These are phyloP conservation scores for Microstegium vimineum DNA, from an alignment of 176 grass and related monocot genomes.

Conservation along the genomic window DNA sequence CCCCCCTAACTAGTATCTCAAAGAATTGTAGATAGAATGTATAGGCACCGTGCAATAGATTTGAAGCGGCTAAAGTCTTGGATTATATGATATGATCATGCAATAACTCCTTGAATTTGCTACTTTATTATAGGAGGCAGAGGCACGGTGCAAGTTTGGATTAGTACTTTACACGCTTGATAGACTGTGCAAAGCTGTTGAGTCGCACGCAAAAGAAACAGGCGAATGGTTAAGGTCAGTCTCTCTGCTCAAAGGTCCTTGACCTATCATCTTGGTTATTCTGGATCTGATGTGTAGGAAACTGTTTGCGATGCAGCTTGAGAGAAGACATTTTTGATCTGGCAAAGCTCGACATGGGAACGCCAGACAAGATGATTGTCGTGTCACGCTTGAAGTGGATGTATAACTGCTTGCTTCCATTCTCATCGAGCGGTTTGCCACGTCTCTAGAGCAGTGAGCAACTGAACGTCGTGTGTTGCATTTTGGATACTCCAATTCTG, in stretches of 20 bases:
- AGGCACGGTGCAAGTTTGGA: constrained; percentile 63
- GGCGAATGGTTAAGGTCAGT: constrained; percentile 84
- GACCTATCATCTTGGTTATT: neutral
- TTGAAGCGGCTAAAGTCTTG: neutral
- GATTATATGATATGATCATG: neutral
- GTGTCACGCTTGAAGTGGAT: constrained; percentile 62
- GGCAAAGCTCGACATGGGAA: constrained; percentile 59
- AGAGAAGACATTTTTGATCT: constrained; percentile 77
- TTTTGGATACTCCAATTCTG: neutral
- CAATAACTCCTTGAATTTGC: constrained; percentile 14
- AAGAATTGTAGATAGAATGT: neutral
- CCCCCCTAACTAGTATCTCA: neutral
- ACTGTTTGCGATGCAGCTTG: constrained; percentile 49
- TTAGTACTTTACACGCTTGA: constrained; percentile 79
- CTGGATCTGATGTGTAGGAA: neutral
- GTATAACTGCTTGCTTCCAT: constrained; percentile 78
- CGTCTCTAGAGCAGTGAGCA: constrained; percentile 24
- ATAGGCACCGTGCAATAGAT: neutral
- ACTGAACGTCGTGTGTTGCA: neutral
- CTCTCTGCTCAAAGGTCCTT: neutral
- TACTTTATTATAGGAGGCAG: constrained; percentile 60
- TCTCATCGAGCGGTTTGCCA: constrained; percentile 28
- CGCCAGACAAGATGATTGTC: constrained; percentile 54
- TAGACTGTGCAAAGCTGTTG: constrained; percentile 79
- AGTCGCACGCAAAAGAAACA: constrained; percentile 74